phyloP scores from a whole-genome alignment of 2,329 filamentous ascomycete genomes.

The Claviceps pusilla region DNA sequence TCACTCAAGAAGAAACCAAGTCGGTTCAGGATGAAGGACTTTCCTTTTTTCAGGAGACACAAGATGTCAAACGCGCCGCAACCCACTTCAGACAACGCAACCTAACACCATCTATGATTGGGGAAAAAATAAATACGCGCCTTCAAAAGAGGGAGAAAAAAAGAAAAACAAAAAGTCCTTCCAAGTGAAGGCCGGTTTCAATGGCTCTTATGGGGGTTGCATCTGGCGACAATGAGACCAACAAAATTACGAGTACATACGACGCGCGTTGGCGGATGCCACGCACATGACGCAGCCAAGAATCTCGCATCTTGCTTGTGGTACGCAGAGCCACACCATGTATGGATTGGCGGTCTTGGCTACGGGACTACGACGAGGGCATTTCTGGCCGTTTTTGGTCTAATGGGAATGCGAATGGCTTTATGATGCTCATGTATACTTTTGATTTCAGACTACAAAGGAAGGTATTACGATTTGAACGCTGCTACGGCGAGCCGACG shows the following conservation, averaged over 20 bases:
- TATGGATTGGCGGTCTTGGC: background rate
- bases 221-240: background rate
- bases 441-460: background rate
- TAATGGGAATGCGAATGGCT: background rate
- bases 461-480: background rate
- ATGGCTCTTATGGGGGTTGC: too few relatives aligned
- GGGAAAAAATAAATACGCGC: background rate
- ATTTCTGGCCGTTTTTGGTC: background rate
- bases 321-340: background rate
- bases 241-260: background rate
- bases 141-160: background rate
- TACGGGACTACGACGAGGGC: background rate
- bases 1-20: conserved; percentile 47
- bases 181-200: background rate
- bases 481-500: background rate
- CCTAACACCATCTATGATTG: conserved; percentile 11
- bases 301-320: background rate
- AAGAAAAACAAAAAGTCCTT: background rate
- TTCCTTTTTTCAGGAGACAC: conserved; percentile 40
- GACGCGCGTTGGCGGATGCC: background rate
- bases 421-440: background rate
- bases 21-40: conserved; percentile 47
- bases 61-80: conserved; percentile 24
- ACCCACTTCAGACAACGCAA: conserved; percentile 19
- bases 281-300: background rate